Base-by-base conservation (phyloP, 78 protist genomes). In the Trichosphaerium sp. region DNA sequence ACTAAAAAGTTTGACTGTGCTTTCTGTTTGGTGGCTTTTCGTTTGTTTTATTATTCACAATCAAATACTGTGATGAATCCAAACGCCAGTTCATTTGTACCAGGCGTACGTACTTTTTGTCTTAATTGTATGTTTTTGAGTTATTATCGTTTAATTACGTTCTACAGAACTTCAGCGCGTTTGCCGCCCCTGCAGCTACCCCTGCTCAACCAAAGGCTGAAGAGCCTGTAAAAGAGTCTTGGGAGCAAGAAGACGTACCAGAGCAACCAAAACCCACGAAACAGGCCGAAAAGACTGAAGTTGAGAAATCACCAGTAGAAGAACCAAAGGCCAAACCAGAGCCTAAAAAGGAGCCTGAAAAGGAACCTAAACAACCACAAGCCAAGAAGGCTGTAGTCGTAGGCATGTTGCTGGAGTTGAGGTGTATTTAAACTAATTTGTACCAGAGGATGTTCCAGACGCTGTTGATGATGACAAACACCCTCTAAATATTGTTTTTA, bases 401-500 rank as follows among this genome's bases (percentile, higher is more conserved):
- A 49, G n/a, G 26, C 15, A 12, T 1, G 32, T 44, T 38, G 35
- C 8, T 18, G 4, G 52, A 34, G 37, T 70, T n/a, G n/a, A n/a
- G n/a, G n/a, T n/a, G n/a, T n/a, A n/a, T n/a, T n/a, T n/a, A n/a
- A n/a, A n/a, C n/a, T n/a, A n/a, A n/a, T n/a, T n/a, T n/a, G n/a
- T n/a, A n/a, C n/a, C n/a, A n/a, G n/a, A n/a, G n/a, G n/a, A 2
- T 11, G 15, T 6, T 51, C 38, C 4, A 28, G 4, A 51, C 15
- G 38, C 56, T 29, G 71, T 28, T 28, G 87, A 74, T 3, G 86
- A 70, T 61, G 34, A 44, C n/a, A 75, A 83, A 75, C 75, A 85
- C 59, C 93, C 86, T 64, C 54, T 90, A 38, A 92, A 88, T 84
- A 12, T 87, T 29, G 91, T 92, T 32, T 92, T 94, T 75, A 80